A percentile compares a stretch with the other conserved stretches of the same genome.
Evolutionary conservation across 2,329 filamentous ascomycete genomes (phyloP).

Genomic region (Monilinia aucupariae): DNA sequence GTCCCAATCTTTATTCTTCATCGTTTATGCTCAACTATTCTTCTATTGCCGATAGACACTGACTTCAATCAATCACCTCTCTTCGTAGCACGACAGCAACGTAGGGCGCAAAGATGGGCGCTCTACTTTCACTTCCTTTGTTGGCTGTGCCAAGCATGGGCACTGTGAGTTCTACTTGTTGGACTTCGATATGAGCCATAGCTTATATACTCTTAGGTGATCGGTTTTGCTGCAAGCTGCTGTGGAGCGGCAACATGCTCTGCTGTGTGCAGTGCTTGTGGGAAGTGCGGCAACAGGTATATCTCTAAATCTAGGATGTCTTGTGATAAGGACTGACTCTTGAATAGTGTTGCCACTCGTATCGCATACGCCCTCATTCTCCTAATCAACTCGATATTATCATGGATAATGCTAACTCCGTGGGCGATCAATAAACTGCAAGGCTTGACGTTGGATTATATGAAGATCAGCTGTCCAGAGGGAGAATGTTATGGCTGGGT

Average conservation of each 20-base stretch:
- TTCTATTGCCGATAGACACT: slow-evolving; percentile 3
- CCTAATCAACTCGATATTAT: slow-evolving; percentile 90
- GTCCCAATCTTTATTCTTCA: slow-evolving; percentile 2
- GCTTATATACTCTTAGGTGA: slow-evolving; percentile 46
- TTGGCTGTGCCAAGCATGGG: slow-evolving; percentile 80
- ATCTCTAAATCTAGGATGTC: slow-evolving; percentile 18
- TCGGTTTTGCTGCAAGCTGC: slow-evolving; percentile 80
- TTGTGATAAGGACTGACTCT: slow-evolving; percentile 15
- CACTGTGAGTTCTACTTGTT: slow-evolving; percentile 59
- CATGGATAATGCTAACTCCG: slow-evolving; percentile 98
- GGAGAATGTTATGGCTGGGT: slow-evolving; percentile 93
- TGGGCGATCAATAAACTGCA: slow-evolving; percentile 97
- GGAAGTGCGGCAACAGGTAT: slow-evolving; percentile 93
- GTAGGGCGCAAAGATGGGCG: slow-evolving; percentile 62
- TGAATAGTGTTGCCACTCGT: slow-evolving; percentile 79
- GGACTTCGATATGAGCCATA: slow-evolving; percentile 17
- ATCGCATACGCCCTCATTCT: slow-evolving; percentile 94
- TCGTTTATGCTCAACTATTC: neutral
- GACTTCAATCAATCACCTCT: neutral
- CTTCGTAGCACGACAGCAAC: neutral
- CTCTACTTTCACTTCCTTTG: slow-evolving; percentile 81
- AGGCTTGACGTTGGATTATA: slow-evolving; percentile 87
- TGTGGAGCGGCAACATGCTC: slow-evolving; percentile 96
- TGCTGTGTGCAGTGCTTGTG: slow-evolving; percentile 90
- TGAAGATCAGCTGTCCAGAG: slow-evolving; percentile 87